These are phyloP conservation scores for Blepharisma undulans DNA, from an alignment of 169 alveolate genomes.

Conservation along the genomic window DNA sequence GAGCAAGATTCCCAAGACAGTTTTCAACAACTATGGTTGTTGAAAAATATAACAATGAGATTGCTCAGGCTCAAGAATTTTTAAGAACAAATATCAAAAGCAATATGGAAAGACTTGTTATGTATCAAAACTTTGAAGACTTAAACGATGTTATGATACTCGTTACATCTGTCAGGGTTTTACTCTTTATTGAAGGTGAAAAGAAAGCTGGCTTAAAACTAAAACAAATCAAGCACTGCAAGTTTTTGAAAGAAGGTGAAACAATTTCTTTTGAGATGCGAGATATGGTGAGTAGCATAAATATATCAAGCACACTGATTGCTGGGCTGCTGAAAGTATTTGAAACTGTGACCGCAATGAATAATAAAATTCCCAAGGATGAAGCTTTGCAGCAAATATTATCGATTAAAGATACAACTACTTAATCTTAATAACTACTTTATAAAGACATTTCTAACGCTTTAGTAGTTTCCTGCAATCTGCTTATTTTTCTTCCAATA, in stretches of 20 bases:
- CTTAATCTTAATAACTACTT: not conserved
- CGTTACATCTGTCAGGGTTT: not conserved
- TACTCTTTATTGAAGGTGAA: not conserved
- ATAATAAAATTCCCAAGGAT: not conserved
- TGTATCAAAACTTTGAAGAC: not conserved
- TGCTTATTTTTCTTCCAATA: not conserved
- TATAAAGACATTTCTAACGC: not conserved
- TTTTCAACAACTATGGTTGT: conserved; percentile 44
- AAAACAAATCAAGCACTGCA: not conserved
- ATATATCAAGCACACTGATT: not conserved
- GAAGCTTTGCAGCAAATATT: not conserved
- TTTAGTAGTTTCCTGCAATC: not conserved
- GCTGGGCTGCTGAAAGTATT: not conserved
- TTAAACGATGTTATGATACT: not conserved
- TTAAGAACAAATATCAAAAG: not conserved
- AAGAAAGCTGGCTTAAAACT: not conserved
- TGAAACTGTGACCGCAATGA: not conserved
- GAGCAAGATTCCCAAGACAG: conserved; percentile 63
- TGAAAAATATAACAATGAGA: conserved; percentile 24
- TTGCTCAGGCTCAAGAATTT: conserved; percentile 13
- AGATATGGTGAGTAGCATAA: not conserved
- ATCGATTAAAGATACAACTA: not conserved
- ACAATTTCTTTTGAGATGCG: not conserved
- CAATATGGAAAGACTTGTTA: not conserved
- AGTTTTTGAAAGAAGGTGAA: not conserved